Base-by-base conservation (phyloP, 768 basidiomycete species). In the Boletus subparvulus region DNA sequence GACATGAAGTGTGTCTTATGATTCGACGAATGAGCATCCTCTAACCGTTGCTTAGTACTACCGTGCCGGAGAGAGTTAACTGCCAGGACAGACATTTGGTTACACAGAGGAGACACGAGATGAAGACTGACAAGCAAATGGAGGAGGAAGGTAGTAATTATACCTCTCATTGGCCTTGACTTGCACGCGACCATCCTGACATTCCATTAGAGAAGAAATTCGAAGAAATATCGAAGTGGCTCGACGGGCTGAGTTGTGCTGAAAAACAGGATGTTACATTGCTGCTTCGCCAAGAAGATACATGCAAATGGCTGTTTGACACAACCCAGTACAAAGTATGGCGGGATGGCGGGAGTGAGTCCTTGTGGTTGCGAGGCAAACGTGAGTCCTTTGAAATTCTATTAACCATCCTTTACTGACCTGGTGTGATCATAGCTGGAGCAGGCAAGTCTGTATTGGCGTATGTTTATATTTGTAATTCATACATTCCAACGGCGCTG, bases 361-460 rank as follows among this genome's bases (percentile, higher is more conserved):
- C n/a, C 14, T 30, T 56, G 16, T 56, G 56, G 56, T 12, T 56
- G 10, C 56, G 51, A 11, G 56, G 51, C 11, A 56, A 56, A 56
- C 39, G 56, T 53, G 16, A 21, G 47, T 21, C 16, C 2, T 11
- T 4, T 7, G 10, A 24, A 33, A 19, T 17, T 3, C 21, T 8
- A 24, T 13, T 17, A 30, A 12, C 4, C 16, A 21, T 8, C 1
- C 13, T 49, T 28, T 12, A 19, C 47, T 55, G 47, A 55, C 14
- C n/a, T 17, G 16, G 16, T 35, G 17, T 16, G 4, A n/a, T 10
- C 33, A 19, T 40, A 57, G 56, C 45, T 42, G 56, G 56, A 3
- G 51, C 56, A 2, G 56, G 52, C 6, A 57, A 54, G 54, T 57
- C 56, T 9, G 56, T 57, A 11, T 26, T 57, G 43, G 51, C 51